Base-by-base conservation (phyloP, 352 stramenopile species). In the Phytophthora ohioensis region DNA sequence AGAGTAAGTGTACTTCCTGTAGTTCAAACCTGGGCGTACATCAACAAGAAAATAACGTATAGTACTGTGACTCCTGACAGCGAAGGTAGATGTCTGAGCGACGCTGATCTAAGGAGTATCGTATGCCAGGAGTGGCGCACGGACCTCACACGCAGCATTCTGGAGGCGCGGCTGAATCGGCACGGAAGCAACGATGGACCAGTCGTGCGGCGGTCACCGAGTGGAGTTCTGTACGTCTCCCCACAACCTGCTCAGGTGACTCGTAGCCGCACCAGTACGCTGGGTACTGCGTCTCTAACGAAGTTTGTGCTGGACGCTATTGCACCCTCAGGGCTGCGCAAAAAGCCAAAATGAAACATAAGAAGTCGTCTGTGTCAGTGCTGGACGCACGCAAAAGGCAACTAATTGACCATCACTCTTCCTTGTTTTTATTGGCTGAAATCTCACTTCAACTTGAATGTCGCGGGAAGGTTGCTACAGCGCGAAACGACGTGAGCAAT, bases 51-150 rank as follows among this genome's bases (percentile, higher is more conserved):
- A 47, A 41, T 64, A 57, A 73, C 38, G 17, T 35, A 36, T 11
- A 21, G 9, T 30, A 17, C 6, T 42, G 9, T 67, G 10, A 17
- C 39, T 5, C 3, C 31, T 15, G 3, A 13, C 38, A 81, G 76
- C 1, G 71, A 82, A 13, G 60, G 67, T 7, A 66, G 55, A 38
- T 45, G 60, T 5, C 34, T 91, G 32, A 86, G 41, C 12, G 74
- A 86, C 12, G 48, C 61, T n/a, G 86, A 91, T 59, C 48, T 91
- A 47, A 62, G 69, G 10, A 64, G 69, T 34, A 80, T 92, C 15
- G 72, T 90, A 8, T 47, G 54, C 15, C 82, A 92, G 34, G 84
- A 92, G 45, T 92, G 86, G 84, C 82, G 80, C 31, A 91, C 81
- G 3, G 71, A 91, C 43, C 80, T 91, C 67, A 80, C 78, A 15